A percentile compares a stretch with the other conserved stretches of the same genome.
phyloP scores from a whole-genome alignment of 2,329 filamentous ascomycete genomes.

The Beauveria scarabaeidicola region DNA sequence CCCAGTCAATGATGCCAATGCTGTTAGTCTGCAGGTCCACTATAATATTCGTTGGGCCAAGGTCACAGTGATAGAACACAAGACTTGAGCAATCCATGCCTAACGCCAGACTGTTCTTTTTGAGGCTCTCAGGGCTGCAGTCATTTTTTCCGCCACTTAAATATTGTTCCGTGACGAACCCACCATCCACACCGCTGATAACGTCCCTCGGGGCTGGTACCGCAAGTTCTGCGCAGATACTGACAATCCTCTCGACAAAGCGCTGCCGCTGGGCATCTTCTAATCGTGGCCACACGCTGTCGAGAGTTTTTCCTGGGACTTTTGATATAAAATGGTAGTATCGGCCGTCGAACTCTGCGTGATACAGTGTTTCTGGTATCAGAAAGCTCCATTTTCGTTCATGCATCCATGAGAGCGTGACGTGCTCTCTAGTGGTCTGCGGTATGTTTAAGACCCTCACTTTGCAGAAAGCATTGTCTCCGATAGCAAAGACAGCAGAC shows the following conservation, averaged over 20 bases:
- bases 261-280: constrained; percentile 14
- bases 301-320: constrained; percentile 20
- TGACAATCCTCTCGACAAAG: constrained; percentile 16
- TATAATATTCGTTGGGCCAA: constrained; percentile 23
- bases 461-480: constrained; percentile 16
- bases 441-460: constrained; percentile 6
- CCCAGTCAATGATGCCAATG: constrained; percentile 25
- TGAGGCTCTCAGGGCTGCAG: constrained; percentile 2
- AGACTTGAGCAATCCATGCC: constrained; percentile 22
- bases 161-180: constrained; percentile 11
- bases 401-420: constrained; percentile 11
- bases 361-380: constrained; percentile 15
- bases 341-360: constrained; percentile 16
- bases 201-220: neutral
- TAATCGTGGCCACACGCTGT: constrained; percentile 17
- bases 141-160: neutral
- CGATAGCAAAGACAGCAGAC: constrained; percentile 15
- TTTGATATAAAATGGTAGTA: constrained; percentile 20
- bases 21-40: constrained; percentile 16
- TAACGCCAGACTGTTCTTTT: constrained; percentile 13
- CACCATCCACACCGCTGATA: constrained; percentile 15
- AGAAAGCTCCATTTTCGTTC: constrained; percentile 13
- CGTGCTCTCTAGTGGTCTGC: constrained; percentile 14
- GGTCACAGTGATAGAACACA: constrained; percentile 23
- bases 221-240: constrained; percentile 12